phyloP scores from a whole-genome alignment of 2,329 filamentous ascomycete genomes.

The Fusarium scirpi region DNA sequence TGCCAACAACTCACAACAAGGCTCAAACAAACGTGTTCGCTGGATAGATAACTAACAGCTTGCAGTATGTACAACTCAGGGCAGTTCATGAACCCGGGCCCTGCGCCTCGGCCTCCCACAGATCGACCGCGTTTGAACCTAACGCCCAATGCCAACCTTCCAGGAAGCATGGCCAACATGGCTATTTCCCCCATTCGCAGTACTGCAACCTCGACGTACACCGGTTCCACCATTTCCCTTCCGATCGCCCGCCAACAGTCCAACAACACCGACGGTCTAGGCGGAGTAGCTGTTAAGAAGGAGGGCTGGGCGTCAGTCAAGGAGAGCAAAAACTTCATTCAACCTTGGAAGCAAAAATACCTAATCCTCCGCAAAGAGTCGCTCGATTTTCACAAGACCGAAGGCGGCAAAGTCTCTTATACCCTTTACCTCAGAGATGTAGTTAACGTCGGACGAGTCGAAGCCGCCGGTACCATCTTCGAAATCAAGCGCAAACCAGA shows the following conservation, averaged over 20 bases:
- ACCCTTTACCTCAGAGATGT: constrained; percentile 89
- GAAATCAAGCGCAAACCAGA: constrained; percentile 86
- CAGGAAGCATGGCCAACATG: constrained; percentile 84
- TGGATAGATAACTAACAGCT: constrained; percentile 33
- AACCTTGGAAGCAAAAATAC: constrained; percentile 90
- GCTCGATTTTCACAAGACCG: constrained; percentile 93
- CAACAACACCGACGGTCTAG: constrained; percentile 71
- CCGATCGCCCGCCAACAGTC: constrained; percentile 74
- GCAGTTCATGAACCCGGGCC: constrained; percentile 96
- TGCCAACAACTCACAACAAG: constrained; percentile 16
- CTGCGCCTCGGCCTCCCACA: constrained; percentile 88
- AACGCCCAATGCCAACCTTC: constrained; percentile 79
- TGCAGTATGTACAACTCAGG: constrained; percentile 68
- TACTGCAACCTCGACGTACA: constrained; percentile 67
- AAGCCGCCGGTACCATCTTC: constrained; percentile 91
- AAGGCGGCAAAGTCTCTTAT: constrained; percentile 88
- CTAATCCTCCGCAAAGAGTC: constrained; percentile 92
- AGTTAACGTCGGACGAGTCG: constrained; percentile 88
- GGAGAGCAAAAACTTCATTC: constrained; percentile 88
- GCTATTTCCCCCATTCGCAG: constrained; percentile 77
- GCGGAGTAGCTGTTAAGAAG: constrained; percentile 80
- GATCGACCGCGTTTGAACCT: constrained; percentile 85
- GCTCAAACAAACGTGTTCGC: constrained; percentile 1
- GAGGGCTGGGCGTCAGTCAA: constrained; percentile 88
- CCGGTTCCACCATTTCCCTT: constrained; percentile 70